Conservation (phyloP, 768 basidiomycete species). For the Tylopilus intermedius region DNA sequence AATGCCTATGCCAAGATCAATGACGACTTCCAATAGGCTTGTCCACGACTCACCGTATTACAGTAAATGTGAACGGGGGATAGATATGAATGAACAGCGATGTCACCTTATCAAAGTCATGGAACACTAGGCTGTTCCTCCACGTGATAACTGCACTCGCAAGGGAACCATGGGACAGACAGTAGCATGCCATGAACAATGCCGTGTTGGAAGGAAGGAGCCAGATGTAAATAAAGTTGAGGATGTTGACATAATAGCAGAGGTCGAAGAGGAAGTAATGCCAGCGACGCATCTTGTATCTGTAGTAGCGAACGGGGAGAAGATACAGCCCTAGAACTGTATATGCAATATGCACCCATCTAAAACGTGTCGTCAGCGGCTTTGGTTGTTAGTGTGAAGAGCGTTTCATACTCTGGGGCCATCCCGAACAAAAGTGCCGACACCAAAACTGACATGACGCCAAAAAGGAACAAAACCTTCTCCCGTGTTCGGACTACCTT, state of each 20-base stretch:
- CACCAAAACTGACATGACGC: slow-evolving; percentile 83
- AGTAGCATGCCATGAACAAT: slow-evolving; percentile 90
- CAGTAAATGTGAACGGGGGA: slow-evolving; percentile 84
- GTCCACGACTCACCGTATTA: slow-evolving; percentile 62
- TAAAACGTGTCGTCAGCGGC: slow-evolving; percentile 27
- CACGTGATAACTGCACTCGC: slow-evolving; percentile 96
- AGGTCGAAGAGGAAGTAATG: slow-evolving; percentile 93
- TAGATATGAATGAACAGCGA: slow-evolving; percentile 95
- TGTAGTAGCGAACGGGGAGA: slow-evolving; percentile 76
- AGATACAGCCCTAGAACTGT: slow-evolving; percentile 73
- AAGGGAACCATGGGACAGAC: slow-evolving; percentile 84
- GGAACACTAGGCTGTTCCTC: slow-evolving; percentile 98
- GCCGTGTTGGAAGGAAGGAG: slow-evolving; percentile 68
- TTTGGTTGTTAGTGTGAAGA: background rate
- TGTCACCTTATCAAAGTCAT: slow-evolving; percentile 94
- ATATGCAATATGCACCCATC: slow-evolving; percentile 87
- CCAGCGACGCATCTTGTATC: slow-evolving; percentile 89
- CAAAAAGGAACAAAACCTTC: slow-evolving; percentile 87
- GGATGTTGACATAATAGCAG: slow-evolving; percentile 90
- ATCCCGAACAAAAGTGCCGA: slow-evolving; percentile 86
- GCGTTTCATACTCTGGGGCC: slow-evolving; percentile 63
- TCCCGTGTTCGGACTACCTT: slow-evolving; percentile 80
- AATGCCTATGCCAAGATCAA: slow-evolving; percentile 55
- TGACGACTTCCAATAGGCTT: background rate
- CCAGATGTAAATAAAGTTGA: slow-evolving; percentile 93